Evolutionary conservation across 2,329 filamentous ascomycete genomes (phyloP).

Genomic region (Botrytis porri): DNA sequence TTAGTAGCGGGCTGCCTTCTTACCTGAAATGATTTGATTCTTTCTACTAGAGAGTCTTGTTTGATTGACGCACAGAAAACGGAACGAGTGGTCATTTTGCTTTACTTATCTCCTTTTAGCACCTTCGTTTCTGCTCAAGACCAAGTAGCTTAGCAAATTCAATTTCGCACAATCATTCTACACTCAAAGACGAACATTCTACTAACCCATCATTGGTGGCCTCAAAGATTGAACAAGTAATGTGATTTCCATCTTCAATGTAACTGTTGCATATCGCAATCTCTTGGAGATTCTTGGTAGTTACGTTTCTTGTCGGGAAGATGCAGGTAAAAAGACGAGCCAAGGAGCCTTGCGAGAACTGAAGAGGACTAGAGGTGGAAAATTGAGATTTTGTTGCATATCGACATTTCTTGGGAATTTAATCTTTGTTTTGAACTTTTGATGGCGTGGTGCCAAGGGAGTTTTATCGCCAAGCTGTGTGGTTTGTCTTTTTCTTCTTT

Average conservation of each 20-base stretch:
- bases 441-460: conserved; percentile 10
- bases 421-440: not conserved
- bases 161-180: not conserved
- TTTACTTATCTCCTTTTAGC: not conserved
- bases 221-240: not conserved
- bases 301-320: conserved; percentile 1
- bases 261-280: conserved; percentile 14
- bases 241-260: not conserved
- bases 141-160: not conserved
- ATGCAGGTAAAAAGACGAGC: not conserved
- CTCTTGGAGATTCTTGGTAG: conserved; percentile 16
- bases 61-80: not conserved
- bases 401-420: conserved; percentile 10
- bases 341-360: not conserved
- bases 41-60: not conserved
- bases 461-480: conserved; percentile 3
- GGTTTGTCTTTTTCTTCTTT: not conserved
- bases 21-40: conserved; percentile 16
- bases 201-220: not conserved
- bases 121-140: not conserved
- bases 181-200: not conserved
- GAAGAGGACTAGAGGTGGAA: not conserved
- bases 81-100: not conserved
- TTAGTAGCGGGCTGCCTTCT: conserved; percentile 16
- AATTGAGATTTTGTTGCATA: conserved; percentile 9